Conservation (phyloP, 2,329 filamentous ascomycete species). For the Pseudogymnoascus sp. region DNA sequence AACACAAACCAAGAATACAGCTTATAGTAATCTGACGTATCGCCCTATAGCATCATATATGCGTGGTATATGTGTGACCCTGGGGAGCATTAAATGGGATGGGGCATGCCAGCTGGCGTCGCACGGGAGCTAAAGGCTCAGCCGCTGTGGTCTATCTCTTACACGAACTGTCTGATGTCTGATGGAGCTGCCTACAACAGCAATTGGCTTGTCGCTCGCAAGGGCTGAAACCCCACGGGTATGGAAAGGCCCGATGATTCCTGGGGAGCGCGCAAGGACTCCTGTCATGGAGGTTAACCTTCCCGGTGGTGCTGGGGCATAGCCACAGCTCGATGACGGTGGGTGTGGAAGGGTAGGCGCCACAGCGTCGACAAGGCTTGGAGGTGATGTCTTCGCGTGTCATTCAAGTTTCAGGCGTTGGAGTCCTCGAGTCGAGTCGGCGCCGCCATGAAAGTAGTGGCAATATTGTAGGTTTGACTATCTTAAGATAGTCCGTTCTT, state of each 20-base stretch:
- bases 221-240: conserved; percentile 1
- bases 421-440: background rate
- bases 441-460: background rate
- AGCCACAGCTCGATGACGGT: conserved; percentile 3
- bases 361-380: background rate
- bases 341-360: background rate
- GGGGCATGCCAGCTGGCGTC: background rate
- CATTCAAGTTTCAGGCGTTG: background rate
- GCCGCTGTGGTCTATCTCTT: background rate
- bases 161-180: conserved; percentile 4
- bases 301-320: background rate
- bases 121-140: conserved; percentile 3
- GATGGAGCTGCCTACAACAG: background rate
- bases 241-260: background rate
- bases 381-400: background rate
- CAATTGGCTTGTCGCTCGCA: background rate
- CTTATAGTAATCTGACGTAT: background rate
- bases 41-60: background rate
- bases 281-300: background rate
- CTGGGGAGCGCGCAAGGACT: background rate
- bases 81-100: background rate
- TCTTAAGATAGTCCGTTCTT: background rate
- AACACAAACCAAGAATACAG: background rate
- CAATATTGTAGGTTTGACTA: background rate
- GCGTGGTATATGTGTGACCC: background rate